These are phyloP conservation scores for Laburnicola sp. DNA, from an alignment of 2,329 filamentous ascomycete species.

Conservation along the genomic window DNA sequence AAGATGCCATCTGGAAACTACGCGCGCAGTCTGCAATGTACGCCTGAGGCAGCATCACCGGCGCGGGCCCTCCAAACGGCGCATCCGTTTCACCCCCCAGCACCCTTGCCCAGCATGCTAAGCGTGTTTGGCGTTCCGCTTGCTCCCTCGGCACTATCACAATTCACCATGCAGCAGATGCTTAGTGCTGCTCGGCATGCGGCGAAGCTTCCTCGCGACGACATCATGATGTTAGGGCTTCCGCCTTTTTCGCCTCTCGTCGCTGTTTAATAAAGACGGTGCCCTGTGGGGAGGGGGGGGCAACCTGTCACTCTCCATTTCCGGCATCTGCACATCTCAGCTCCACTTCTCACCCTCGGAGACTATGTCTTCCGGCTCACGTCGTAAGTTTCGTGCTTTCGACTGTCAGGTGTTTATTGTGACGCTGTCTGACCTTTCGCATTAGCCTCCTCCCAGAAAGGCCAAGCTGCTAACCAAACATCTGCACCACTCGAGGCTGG, in stretches of 20 bases:
- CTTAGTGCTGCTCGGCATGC: constrained; percentile 9
- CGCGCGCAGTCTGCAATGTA: not conserved
- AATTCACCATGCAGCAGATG: constrained; percentile 16
- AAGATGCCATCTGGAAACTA: not conserved
- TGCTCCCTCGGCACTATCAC: constrained; percentile 17
- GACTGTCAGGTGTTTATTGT: too few species aligned
- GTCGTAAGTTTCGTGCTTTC: constrained; percentile 36
- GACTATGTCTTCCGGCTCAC: constrained; percentile 38
- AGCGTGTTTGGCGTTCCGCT: constrained; percentile 35
- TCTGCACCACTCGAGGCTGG: constrained; percentile 27
- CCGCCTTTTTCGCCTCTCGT: constrained; percentile 18
- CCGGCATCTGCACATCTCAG: constrained; percentile 29
- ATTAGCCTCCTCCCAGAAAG: constrained; percentile 27
- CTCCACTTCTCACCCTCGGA: constrained; percentile 28
- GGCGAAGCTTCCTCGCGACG: constrained; percentile 15
- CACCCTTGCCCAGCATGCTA: constrained; percentile 22
- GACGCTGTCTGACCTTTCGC: too few species aligned
- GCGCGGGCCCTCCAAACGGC: not conserved
- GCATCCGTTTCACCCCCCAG: constrained; percentile 5
- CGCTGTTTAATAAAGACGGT: constrained; percentile 38
- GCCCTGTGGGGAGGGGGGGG: constrained; percentile 33
- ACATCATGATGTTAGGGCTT: constrained; percentile 10
- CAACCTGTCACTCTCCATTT: constrained; percentile 25
- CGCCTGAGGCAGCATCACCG: constrained; percentile 4
- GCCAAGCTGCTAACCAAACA: constrained; percentile 37